A percentile compares a stretch with the other conserved stretches of the same genome.
Conservation (phyloP, 371 early-diverging fungal genomes). For the Mortierella sp. region DNA sequence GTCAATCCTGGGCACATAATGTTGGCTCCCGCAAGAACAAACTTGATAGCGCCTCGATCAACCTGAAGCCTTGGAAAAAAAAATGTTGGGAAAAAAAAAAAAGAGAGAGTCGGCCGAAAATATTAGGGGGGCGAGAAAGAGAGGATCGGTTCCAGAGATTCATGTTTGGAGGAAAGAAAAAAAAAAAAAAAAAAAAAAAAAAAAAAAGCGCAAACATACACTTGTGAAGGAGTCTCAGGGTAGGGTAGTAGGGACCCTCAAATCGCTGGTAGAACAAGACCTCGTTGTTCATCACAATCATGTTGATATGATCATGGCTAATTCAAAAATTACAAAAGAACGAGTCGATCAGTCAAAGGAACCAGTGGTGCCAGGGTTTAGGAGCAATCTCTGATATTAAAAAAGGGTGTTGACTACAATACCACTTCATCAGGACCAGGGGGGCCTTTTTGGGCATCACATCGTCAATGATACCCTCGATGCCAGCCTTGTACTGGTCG, state of each 20-base stretch:
- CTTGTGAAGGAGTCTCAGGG: conserved; percentile 88
- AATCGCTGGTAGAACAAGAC: conserved; percentile 94
- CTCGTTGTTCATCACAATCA: conserved; percentile 84
- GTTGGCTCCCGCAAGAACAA: conserved; percentile 94
- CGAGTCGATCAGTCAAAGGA: not conserved
- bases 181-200: not conserved
- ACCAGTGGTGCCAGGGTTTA: not conserved
- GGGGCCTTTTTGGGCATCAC: conserved; percentile 94
- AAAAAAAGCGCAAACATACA: conserved; percentile 63
- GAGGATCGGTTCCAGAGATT: not conserved
- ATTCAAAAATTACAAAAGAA: not conserved
- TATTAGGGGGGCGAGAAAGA: not conserved
- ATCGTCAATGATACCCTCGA: conserved; percentile 88
- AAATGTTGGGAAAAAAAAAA: conserved; percentile 74
- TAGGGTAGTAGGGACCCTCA: conserved; percentile 92
- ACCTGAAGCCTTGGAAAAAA: conserved; percentile 92
- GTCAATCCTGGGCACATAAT: conserved; percentile 99
- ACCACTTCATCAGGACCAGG: conserved; percentile 89
- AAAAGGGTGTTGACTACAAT: conserved; percentile 3
- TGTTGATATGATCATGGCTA: conserved; percentile 88
- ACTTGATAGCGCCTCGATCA: conserved; percentile 98
- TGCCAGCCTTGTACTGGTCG: conserved; percentile 84
- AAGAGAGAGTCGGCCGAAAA: not conserved
- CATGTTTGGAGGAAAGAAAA: not conserved
- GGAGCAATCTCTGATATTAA: not conserved